Evolutionary conservation across 1,139 yeast genomes (phyloP).

Genomic region (Blastobotrys arbuscula): DNA sequence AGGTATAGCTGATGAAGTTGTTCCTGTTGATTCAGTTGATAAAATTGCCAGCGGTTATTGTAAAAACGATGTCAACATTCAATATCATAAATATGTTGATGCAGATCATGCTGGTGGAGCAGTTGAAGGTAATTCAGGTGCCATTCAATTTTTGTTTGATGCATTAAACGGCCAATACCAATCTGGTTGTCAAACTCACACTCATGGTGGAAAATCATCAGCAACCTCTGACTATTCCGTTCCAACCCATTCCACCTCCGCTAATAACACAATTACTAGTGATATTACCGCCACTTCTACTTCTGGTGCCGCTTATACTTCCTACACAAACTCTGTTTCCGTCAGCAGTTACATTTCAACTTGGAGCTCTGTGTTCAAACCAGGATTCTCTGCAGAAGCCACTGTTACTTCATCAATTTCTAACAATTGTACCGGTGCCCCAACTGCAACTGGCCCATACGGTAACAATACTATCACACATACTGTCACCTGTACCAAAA

Average conservation of each 20-base stretch:
- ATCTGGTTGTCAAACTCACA: constrained; percentile 1
- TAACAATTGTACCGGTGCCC: neutral
- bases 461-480: neutral
- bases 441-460: neutral
- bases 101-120: constrained; percentile 9
- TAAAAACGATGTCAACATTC: constrained; percentile 13
- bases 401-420: neutral
- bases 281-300: neutral
- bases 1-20: constrained; percentile 28
- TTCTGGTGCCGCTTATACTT: neutral
- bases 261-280: neutral
- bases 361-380: neutral
- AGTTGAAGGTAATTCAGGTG: neutral
- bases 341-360: neutral
- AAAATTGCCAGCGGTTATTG: constrained; percentile 5
- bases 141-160: constrained; percentile 3
- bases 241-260: neutral
- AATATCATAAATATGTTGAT: constrained; percentile 28
- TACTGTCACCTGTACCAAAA: neutral
- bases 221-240: neutral
- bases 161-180: constrained; percentile 3
- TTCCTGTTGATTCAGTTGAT: constrained; percentile 23
- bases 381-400: neutral
- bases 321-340: neutral
- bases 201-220: neutral